phyloP scores from a whole-genome alignment of 768 basidiomycete genomes.

The Gyrodon lividus region DNA sequence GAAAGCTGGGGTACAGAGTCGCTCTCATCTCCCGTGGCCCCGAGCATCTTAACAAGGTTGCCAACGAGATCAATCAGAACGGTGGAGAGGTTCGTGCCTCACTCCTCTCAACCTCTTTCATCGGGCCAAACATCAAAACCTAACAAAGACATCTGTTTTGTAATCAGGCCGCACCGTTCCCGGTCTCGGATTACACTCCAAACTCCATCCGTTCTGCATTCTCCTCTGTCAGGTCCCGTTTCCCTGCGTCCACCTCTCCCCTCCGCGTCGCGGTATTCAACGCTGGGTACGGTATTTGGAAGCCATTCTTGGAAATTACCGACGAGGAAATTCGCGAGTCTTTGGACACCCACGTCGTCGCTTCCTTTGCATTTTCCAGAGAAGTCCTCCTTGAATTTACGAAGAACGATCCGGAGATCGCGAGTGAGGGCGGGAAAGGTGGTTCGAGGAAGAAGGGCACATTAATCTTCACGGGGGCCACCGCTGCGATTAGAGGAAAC shows the following conservation, averaged over 20 bases:
- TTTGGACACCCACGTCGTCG: constrained; percentile 52
- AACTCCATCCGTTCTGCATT: constrained; percentile 52
- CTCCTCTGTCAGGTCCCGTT: constrained; percentile 43
- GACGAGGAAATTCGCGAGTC: constrained; percentile 53
- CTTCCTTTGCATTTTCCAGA: constrained; percentile 63
- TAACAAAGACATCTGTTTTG: not conserved
- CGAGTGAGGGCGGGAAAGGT: constrained; percentile 38
- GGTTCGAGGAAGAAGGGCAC: constrained; percentile 59
- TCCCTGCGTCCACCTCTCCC: constrained; percentile 45
- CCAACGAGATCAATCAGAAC: constrained; percentile 50
- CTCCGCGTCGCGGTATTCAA: constrained; percentile 69
- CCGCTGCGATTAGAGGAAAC: constrained; percentile 65
- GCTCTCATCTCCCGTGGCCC: constrained; percentile 63
- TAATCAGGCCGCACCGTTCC: constrained; percentile 54
- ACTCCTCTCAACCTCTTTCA: not conserved
- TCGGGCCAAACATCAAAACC: not conserved
- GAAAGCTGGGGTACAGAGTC: constrained; percentile 62
- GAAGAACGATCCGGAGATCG: constrained; percentile 43
- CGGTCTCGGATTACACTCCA: constrained; percentile 50
- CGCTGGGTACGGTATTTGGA: constrained; percentile 55
- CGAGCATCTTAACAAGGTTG: constrained; percentile 50
- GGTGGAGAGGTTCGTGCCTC: constrained; percentile 54
- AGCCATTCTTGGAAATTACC: constrained; percentile 64
- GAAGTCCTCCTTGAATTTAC: constrained; percentile 61
- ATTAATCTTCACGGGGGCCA: constrained; percentile 73